Base-by-base conservation (phyloP, 1,139 yeast species). In the Geotrichum klebahnii region DNA sequence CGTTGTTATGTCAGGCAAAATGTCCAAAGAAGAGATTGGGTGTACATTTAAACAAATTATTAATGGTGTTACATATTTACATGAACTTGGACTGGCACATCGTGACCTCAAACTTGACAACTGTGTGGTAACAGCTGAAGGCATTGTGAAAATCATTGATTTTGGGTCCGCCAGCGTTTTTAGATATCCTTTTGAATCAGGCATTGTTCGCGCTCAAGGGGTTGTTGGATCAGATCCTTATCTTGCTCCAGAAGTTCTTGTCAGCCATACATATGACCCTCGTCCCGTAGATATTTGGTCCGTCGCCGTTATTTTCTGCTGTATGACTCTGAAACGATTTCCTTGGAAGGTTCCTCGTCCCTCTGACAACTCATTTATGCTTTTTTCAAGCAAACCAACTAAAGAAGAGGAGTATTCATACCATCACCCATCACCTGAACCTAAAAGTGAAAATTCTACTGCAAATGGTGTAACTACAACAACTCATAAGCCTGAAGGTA, bases 181-280 rank as follows among this genome's bases (percentile, higher is more conserved):
- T 74, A 82, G 81, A 63, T 92, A 90, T 65, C 97, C 97, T 0
- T 86, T 85, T 66, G 94, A 89, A 61, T 81, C 79, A 47, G 79
- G 78, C 46, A 75, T 87, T 46, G 88, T 88, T 41, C 77, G 79
- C 59, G 90, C 96, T 46, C 90, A 84, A 58, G 98, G 98, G 5
- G 84, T 92, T 57, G 97, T 92, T 49, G 99, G 99, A 4, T 87
- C 96, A 8, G 99, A 94, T 68, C 99, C 99, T 3, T 92, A 92
- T 64, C 76, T 92, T 62, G 97, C 98, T 0, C 98, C 99, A 0
- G 99, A 92, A 67, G 97, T 90, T 16, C 76, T 94, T 58, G 66
- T 72, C 3, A 78, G 79, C 50, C 77, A 80, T 51, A 78, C 82
- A 29, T 92, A 90, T 64, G 95, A 90, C 64, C 97, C 98, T 2